Base-by-base conservation (phyloP, 208 protist species). In the Trypanosoma lewisi region DNA sequence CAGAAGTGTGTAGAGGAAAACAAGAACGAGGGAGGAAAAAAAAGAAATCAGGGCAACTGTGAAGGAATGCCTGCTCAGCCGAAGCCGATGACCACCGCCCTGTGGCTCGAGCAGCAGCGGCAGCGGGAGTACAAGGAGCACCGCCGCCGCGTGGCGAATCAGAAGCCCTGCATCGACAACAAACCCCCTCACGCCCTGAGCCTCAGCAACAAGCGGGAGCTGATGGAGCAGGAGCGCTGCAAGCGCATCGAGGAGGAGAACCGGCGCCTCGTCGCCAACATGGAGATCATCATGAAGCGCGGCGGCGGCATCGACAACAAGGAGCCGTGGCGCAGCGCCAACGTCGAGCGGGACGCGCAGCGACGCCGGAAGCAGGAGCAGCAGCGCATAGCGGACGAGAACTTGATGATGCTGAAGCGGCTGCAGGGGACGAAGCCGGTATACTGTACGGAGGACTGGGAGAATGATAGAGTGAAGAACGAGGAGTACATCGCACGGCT, bases 271-370 rank as follows among this genome's bases (percentile, higher is more conserved):
- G 84, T 87, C 23, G 68, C 72, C 28, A 75, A 75, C 49, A 83
- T 91, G 76, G 59, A 78, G 37, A 48, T 76, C 57, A 91, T 91
- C 53, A 91, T 87, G 81, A 63, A 82, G 27, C 77, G 70, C 14
- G 71, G 70, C 14, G 78, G 84, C 47, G 70, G 71, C 41, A 69
- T 91, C 30, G 84, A 91, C 66, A 91, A 82, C 44, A 77, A 64
- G 31, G 77, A 79, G 58, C 84, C 84, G 33, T 91, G 80, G 80
- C 68, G 72, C 2, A 69, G 72, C 39, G 39, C 73, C 57, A 77
- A 83, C 47, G 81, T 61, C 17, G 72, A 58, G 16, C 64, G 75
- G 33, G 64, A 73, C 61, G 82, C 80, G 16, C 67, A 91, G 60
- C 74, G 67, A 48, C 67, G 61, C 12, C 80, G 84, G 17, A 27